phyloP scores from a whole-genome alignment of 352 stramenopile species.

The Pythium brachiatum region DNA sequence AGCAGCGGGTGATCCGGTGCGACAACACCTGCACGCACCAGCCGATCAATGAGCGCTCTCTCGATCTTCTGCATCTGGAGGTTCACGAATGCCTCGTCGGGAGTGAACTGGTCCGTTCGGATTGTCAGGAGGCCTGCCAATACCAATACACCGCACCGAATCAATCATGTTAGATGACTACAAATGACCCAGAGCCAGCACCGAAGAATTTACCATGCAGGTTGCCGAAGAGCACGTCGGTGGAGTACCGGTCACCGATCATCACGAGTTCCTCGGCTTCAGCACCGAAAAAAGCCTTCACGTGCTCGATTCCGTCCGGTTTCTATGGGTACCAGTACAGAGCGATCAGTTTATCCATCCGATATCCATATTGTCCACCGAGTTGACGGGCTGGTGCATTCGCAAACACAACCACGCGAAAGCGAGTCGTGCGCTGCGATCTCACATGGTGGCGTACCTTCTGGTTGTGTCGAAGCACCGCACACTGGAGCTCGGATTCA shows the following conservation, averaged over 20 bases:
- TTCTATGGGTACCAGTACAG: constrained; percentile 52
- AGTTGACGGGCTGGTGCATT: not conserved
- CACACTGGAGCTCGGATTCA: constrained; percentile 75
- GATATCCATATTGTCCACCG: too few relatives aligned
- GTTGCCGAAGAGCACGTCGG: constrained; percentile 97
- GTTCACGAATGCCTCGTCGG: constrained; percentile 68
- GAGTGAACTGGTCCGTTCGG: constrained; percentile 86
- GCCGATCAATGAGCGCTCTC: constrained; percentile 47
- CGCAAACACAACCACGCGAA: not conserved
- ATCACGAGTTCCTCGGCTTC: constrained; percentile 89
- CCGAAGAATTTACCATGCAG: constrained; percentile 61
- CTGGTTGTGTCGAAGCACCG: constrained; percentile 88
- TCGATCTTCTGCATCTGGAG: constrained; percentile 69
- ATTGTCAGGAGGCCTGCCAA: constrained; percentile 93
- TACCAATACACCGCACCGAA: too few relatives aligned
- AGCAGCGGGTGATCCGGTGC: constrained; percentile 43
- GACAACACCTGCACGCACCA: constrained; percentile 41
- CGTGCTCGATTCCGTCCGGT: constrained; percentile 86
- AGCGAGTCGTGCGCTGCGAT: not conserved
- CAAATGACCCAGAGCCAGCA: too few relatives aligned
- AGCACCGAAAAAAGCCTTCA: constrained; percentile 83
- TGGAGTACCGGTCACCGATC: constrained; percentile 96
- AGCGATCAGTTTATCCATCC: not conserved
- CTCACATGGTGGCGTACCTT: constrained; percentile 55
- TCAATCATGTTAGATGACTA: too few relatives aligned